Base-by-base conservation (phyloP, 768 basidiomycete genomes). In the Scleroderma citrinum region DNA sequence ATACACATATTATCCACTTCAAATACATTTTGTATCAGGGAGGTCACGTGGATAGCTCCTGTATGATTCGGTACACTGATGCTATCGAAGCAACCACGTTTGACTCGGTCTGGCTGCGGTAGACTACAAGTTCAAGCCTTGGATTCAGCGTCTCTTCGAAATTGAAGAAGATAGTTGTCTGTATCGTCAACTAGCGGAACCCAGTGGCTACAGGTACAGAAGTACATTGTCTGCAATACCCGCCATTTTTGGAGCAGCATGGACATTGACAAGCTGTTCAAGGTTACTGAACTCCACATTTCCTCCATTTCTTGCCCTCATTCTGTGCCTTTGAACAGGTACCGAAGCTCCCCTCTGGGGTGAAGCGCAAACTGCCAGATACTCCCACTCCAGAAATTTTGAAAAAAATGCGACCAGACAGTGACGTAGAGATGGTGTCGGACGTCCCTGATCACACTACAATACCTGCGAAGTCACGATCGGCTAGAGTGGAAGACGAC, bases 361-460 rank as follows among this genome's bases (percentile, higher is more conserved):
- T 79, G 37, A 92, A 91, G 65, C 72, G 89, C 47, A 87, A 81
- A 59, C 73, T 90, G 66, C 81, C 83, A 7, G 84, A 87, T 58
- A 81, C 80, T 55, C 89, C 87, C 23, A 81, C 84, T 2, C 80
- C 82, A 2, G 88, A 89, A n/a, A 77, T 88, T 75, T 71, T 92
- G 49, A 92, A 91, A 69, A 85, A 80, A 66, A 78, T 91, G 75
- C 80, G 72, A 58, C 59, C 84, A 64, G 83, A 87, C 34, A 58
- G 56, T 41, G 40, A 63, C 19, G 40, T 39, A 10, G 54, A 14
- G 41, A n/a, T 34, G 8, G 43, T 29, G 11, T 46, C 60, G 21
- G 54, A 54, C 24, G 40, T 14, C 14, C 29, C 40, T 44, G 16
- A 26, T 5, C 23, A 49, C 16, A 7, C 13, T 16, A 47, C 58